A percentile compares a stretch with the other conserved stretches of the same genome.
Conservation (phyloP, 148 eudicot species). For the Cornus suecica region DNA sequence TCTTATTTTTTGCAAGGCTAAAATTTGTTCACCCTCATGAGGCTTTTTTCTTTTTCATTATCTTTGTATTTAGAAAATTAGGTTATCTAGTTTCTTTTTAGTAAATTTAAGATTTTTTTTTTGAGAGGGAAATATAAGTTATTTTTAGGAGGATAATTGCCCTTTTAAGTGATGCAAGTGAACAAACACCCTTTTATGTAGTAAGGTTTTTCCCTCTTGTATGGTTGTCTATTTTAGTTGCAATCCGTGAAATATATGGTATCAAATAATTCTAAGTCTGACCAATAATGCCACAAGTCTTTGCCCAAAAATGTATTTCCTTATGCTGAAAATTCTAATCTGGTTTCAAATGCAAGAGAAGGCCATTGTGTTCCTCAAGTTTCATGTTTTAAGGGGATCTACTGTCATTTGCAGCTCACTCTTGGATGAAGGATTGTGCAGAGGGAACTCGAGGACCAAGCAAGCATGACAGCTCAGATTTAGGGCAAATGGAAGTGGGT, state of each 20-base stretch:
- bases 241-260: neutral
- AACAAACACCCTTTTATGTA: neutral
- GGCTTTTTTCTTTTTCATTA: no score
- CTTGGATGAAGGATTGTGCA: conserved; percentile 51
- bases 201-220: neutral
- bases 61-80: neutral
- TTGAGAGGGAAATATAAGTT: neutral
- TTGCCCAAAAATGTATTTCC: neutral
- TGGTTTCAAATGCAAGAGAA: neutral
- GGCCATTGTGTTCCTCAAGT: neutral
- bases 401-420: conserved; percentile 39
- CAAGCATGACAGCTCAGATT: conserved; percentile 13
- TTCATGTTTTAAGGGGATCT: neutral
- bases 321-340: neutral
- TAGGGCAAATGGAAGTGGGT: conserved; percentile 22
- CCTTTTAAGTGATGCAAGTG: neutral
- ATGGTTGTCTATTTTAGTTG: neutral
- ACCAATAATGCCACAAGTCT: neutral
- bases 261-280: neutral
- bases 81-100: neutral
- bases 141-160: neutral
- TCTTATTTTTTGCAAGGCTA: neutral
- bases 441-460: conserved; percentile 20
- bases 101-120: neutral
- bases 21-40: no score